Evolutionary conservation across 2,329 filamentous ascomycete genomes (phyloP), one percentile per base, ranked within the genome.

Genomic region (Arthrobotrys sinensis): DNA sequence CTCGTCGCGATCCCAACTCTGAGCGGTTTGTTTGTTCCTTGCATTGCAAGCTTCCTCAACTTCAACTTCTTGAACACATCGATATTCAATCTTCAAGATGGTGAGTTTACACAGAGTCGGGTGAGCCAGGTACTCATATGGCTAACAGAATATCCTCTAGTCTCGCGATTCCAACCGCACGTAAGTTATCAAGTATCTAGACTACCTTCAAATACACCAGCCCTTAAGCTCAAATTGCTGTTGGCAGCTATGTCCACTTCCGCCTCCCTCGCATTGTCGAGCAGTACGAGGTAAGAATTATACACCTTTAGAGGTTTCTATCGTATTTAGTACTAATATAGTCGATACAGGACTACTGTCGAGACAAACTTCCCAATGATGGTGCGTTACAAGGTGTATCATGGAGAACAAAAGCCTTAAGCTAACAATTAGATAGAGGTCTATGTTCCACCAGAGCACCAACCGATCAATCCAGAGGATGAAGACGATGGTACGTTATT

Each of bases 401-500:
- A 45, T 12, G 0, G 45, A 32, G 24, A 16, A 10, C 5, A 36
- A 21, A 38, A 36, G 14, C 3, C n/a, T n/a, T 12, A 40, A 40
- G n/a, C 48, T 48, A 43, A 65, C 48, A 32, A 19, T 28, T n/a
- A 16, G 21, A 19, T 28, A 80, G 92, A 94, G 71, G 92, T 96
- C 83, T 92, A 92, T 84, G 91, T 96, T n/a, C 90, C 91, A 38
- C 90, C 90, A 6, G 89, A 93, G 79, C 90, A 94, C 83, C 92
- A 93, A 83, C 93, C 93, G 46, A 88, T 94, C 82, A 95, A 96
- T 83, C 93, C 93, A 0, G 93, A 96, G 84, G 93, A 96, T 83
- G 92, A 96, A 85, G 93, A 96, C 83, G 93, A 96, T 82, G 81
- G 81, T 81, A 60, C 5, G 36, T 14, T 12, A 53, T 69, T 14